These are phyloP conservation scores for Ogataea minuta DNA, from an alignment of 805 yeast species.

Conservation along the genomic window DNA sequence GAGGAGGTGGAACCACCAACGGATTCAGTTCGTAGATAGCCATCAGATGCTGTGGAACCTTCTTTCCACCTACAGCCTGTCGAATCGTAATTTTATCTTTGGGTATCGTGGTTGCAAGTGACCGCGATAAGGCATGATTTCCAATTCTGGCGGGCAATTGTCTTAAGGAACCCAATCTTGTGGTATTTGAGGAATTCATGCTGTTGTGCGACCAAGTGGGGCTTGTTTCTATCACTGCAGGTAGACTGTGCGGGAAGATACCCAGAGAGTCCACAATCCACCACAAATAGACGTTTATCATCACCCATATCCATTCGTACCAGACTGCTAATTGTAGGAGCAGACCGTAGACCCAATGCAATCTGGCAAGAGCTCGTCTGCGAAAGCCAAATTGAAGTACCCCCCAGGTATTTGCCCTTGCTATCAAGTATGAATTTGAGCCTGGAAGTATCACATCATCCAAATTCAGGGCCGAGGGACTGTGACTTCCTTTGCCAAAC, in stretches of 20 bases:
- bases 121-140: conserved; percentile 17
- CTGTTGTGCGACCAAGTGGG: conserved; percentile 6
- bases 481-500: conserved; percentile 19
- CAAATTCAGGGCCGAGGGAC: conserved; percentile 1
- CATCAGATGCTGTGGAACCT: conserved; percentile 33
- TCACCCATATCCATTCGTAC: conserved; percentile 1
- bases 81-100: conserved; percentile 13
- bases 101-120: conserved; percentile 26
- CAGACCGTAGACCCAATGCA: conserved; percentile 12
- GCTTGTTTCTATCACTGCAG: conserved; percentile 1
- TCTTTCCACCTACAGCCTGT: conserved; percentile 18
- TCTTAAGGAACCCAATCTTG: not conserved
- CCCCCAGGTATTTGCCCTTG: conserved; percentile 13
- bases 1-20: conserved; percentile 37
- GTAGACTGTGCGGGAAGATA: conserved; percentile 9
- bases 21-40: conserved; percentile 34
- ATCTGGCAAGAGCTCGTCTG: conserved; percentile 15
- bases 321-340: not conserved
- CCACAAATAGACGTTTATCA: conserved; percentile 19
- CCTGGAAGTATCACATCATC: conserved; percentile 20
- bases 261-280: conserved; percentile 16
- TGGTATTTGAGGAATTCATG: not conserved
- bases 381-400: conserved; percentile 16
- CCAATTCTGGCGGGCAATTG: conserved; percentile 21
- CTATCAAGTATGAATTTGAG: conserved; percentile 18